phyloP scores from a whole-genome alignment of 805 yeast species.

The Ogataea dorogensis region DNA sequence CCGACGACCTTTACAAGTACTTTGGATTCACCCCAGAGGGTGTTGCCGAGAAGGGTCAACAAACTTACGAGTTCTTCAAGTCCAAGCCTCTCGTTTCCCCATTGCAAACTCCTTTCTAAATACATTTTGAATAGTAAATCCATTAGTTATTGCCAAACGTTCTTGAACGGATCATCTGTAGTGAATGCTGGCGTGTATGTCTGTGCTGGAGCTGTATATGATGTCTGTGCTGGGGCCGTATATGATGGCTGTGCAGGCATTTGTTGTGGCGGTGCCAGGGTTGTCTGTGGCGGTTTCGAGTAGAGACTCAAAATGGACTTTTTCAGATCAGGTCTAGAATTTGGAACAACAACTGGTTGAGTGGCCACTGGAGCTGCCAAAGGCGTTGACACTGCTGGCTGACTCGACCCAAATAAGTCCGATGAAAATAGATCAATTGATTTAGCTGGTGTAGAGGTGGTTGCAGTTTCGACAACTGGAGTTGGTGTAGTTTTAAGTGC shows the following conservation, averaged over 20 bases:
- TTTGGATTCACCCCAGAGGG: conserved; percentile 94
- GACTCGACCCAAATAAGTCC: conserved; percentile 7
- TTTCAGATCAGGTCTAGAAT: conserved; percentile 77
- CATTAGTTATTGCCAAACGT: conserved; percentile 31
- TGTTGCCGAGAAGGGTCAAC: conserved; percentile 78
- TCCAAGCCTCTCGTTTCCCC: conserved; percentile 73
- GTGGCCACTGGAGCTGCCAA: too few species aligned
- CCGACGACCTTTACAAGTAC: conserved; percentile 72
- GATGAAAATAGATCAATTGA: conserved; percentile 9
- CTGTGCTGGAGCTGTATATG: conserved; percentile 1
- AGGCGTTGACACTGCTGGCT: too few species aligned
- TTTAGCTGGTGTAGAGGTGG: conserved; percentile 2
- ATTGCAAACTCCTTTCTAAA: conserved; percentile 66
- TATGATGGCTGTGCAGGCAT: conserved; percentile 18
- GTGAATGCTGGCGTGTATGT: conserved; percentile 11
- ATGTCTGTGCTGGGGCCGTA: conserved; percentile 1
- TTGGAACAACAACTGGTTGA: conserved; percentile 3
- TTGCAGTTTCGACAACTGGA: conserved; percentile 1
- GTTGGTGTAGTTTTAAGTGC: neutral
- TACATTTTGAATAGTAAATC: conserved; percentile 3
- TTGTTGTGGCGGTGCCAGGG: too few species aligned
- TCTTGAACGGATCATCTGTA: conserved; percentile 31
- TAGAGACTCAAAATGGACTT: conserved; percentile 89
- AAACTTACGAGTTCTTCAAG: conserved; percentile 80
- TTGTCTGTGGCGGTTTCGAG: conserved; percentile 63